Base-by-base conservation (phyloP, 257 asterid species). In the Buddleja alternifolia region DNA sequence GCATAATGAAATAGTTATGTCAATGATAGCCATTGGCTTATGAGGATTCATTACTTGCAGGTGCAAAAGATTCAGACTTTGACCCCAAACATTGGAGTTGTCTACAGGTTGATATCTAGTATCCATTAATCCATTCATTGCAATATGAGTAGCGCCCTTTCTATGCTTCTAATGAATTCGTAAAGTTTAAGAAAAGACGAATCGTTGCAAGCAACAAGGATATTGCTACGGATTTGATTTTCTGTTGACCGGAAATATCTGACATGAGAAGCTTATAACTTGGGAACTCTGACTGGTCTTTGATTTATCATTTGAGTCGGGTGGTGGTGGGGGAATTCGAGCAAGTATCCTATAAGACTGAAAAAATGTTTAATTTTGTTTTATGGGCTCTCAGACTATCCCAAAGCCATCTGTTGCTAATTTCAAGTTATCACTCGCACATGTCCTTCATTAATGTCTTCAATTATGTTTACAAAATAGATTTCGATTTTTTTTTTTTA, bases 51-150 rank as follows among this genome's bases (percentile, higher is more conserved):
- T 45, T 46, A 15, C 40, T 73, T 75, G 73, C 92, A 94, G 99
- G 93, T 94, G 78, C 96, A 94, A 72, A 94, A 94, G 92, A 91
- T 94, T 76, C 99, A 94, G 87, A 76, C 63, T 74, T 79, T 94
- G 93, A 94, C 98, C 17, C 91, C 98, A 29, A 94, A 91, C 69
- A 88, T 94, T 70, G 99, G 99, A 76, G 98, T 94, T 73, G 98
- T 91, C 32, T 94, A 94, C 90, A 94, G 99, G 99, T 94, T 81
- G 44, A 20, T 66, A 47, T 54, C 39, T 58, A n/a, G n/a, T n/a
- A 4, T 21, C 7, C 20, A 20, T 47, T 29, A n/a, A 23, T 40
- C 39, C 6, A 44, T 44, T 60, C 32, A 17, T 41, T 25, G 25
- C 8, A 39, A 40, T 41, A 44, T 36, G 19, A 5, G 11, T 56